A percentile compares a stretch with the other conserved stretches of the same genome.
These are phyloP conservation scores for Coelastrella sp. DNA, from an alignment of 139 green algal genomes.

Conservation along the genomic window DNA sequence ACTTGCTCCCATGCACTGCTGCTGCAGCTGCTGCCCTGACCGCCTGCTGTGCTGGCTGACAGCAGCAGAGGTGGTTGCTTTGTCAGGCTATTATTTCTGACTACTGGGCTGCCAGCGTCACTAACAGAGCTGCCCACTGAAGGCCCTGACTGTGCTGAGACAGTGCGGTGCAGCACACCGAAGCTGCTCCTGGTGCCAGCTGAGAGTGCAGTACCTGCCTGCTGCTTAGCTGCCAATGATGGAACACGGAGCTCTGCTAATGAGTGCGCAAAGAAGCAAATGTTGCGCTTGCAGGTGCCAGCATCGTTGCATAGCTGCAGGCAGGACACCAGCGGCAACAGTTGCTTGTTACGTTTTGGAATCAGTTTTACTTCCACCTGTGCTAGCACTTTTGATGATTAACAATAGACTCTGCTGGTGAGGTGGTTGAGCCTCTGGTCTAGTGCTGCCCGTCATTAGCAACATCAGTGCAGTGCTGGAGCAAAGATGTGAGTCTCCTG, in stretches of 20 bases:
- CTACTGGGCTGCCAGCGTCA: background rate
- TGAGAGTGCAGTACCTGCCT: background rate
- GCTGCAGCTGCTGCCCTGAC: background rate
- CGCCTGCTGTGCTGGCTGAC: background rate
- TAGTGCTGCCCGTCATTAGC: background rate
- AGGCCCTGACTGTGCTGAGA: background rate
- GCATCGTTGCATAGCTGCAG: slow-evolving; percentile 87
- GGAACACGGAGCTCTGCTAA: slow-evolving; percentile 77
- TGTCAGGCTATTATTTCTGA: background rate
- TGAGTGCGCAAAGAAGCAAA: slow-evolving; percentile 93
- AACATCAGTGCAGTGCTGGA: slow-evolving; percentile 60
- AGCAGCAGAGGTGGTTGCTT: background rate
- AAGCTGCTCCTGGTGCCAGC: background rate
- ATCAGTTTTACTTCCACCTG: no score
- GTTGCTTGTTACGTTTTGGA: background rate
- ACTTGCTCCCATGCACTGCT: background rate
- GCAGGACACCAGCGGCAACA: background rate
- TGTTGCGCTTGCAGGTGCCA: slow-evolving; percentile 67
- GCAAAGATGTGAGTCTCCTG: slow-evolving; percentile 89
- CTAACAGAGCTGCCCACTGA: background rate
- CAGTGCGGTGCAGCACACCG: background rate
- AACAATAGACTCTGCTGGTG: no score
- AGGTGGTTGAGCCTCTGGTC: no score
- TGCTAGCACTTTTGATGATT: no score
- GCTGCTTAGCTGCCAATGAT: slow-evolving; percentile 29